Percentiles rank a stretch among this genome's conserved stretches.
phyloP scores from a whole-genome alignment of 441 rosid species.

The Gossypium trilobum region DNA sequence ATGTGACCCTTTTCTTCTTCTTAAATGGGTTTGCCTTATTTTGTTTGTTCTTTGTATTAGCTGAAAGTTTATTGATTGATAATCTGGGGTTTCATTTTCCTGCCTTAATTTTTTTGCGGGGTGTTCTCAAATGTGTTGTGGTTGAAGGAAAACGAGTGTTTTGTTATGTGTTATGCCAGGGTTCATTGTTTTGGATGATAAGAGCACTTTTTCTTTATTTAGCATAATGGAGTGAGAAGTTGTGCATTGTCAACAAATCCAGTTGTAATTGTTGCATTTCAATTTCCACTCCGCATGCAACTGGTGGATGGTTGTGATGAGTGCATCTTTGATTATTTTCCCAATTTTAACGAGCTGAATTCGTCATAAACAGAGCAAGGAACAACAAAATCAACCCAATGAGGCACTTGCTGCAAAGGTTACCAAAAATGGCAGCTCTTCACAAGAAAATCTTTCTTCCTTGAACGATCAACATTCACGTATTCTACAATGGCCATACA shows the following conservation, averaged over 20 bases:
- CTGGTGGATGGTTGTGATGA: not conserved
- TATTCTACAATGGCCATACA: conserved; percentile 19
- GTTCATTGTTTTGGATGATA: not conserved
- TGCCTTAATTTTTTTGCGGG: not conserved
- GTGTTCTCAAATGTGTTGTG: not conserved
- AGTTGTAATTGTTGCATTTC: not conserved
- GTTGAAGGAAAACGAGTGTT: not conserved
- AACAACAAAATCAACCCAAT: conserved; percentile 18
- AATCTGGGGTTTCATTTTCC: not conserved
- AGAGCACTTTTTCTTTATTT: not conserved
- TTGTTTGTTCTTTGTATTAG: not conserved
- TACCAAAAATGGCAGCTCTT: conserved; percentile 19
- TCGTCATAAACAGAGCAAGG: conserved; percentile 22
- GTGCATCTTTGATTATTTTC: not conserved
- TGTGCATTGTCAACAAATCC: too few species aligned
- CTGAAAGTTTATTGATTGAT: not conserved
- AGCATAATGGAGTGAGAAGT: not conserved
- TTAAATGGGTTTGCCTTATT: not conserved
- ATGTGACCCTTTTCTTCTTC: not conserved
- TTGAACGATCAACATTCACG: conserved; percentile 20
- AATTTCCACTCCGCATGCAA: not conserved
- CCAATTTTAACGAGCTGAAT: conserved; percentile 9
- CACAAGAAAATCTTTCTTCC: conserved; percentile 14
- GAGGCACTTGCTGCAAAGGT: conserved; percentile 15
- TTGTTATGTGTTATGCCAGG: not conserved